A percentile compares a stretch with the other conserved stretches of the same genome.
These are phyloP conservation scores for Diaporthe sp. DNA, from an alignment of 2,329 filamentous ascomycete genomes.

Conservation along the genomic window DNA sequence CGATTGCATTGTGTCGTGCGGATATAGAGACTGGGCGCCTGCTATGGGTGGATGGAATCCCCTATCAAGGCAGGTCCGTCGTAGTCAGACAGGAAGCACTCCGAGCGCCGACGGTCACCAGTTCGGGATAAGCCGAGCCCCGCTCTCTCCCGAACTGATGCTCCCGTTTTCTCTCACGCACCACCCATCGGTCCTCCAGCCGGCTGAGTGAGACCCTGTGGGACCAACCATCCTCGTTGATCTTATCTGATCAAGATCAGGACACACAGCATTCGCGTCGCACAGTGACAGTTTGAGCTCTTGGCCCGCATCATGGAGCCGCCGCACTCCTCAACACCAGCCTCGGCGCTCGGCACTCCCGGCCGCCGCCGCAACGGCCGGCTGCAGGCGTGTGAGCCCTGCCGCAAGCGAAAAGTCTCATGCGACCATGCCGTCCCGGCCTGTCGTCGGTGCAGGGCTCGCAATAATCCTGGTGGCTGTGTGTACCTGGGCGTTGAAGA, in stretches of 20 bases:
- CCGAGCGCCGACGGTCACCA: neutral
- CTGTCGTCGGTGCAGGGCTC: conserved; percentile 56
- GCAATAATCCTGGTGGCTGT: conserved; percentile 51
- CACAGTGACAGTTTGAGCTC: neutral
- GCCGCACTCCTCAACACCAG: neutral
- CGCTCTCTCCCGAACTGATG: neutral
- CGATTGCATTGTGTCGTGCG: neutral
- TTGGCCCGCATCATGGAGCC: neutral
- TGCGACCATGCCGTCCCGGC: conserved; percentile 59
- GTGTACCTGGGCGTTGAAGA: conserved; percentile 50
- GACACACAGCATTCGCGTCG: neutral
- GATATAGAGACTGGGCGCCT: neutral
- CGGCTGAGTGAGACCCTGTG: neutral
- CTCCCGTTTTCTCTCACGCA: neutral
- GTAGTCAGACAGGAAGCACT: neutral
- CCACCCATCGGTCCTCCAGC: neutral
- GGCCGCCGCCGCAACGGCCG: conserved; percentile 43
- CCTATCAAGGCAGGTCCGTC: neutral
- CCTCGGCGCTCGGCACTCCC: conserved; percentile 36
- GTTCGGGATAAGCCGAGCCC: neutral
- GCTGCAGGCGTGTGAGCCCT: conserved; percentile 52
- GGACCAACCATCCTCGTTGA: neutral
- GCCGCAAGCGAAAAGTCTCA: conserved; percentile 58
- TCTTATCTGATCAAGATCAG: conserved; percentile 20
- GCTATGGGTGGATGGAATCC: neutral